A percentile compares a stretch with the other conserved stretches of the same genome.
phyloP scores from a whole-genome alignment of 768 basidiomycete species.

The Rhodotorula babjevae region DNA sequence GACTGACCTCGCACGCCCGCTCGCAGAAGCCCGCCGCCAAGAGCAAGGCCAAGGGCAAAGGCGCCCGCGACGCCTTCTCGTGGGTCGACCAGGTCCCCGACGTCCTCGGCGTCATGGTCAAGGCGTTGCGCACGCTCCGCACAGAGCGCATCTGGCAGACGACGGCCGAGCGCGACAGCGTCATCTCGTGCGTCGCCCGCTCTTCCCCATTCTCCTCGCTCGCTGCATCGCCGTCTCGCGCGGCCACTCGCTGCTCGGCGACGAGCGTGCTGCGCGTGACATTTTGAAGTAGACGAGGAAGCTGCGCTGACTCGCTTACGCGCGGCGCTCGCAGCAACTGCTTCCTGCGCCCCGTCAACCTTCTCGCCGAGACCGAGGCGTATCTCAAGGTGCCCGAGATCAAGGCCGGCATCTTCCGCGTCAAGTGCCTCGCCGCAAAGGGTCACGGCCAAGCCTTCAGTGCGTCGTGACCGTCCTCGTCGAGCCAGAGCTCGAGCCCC shows the following conservation, averaged over 20 bases:
- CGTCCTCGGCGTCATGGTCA: slow-evolving; percentile 66
- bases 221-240: no score
- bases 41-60: slow-evolving; percentile 2
- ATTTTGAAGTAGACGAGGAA: no score
- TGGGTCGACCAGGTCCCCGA: slow-evolving; percentile 73
- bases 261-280: no score
- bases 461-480: slow-evolving; percentile 23
- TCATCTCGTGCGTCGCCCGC: slow-evolving; percentile 63
- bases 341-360: slow-evolving; percentile 79
- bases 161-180: slow-evolving; percentile 74
- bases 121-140: slow-evolving; percentile 59
- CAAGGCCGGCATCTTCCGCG: slow-evolving; percentile 71
- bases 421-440: slow-evolving; percentile 87
- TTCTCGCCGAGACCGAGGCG: slow-evolving; percentile 74
- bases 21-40: slow-evolving; percentile 27
- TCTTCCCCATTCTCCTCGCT: background rate
- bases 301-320: background rate
- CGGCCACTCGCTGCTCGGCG: no score
- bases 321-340: slow-evolving; percentile 56
- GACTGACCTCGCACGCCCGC: no score
- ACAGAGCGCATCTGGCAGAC: slow-evolving; percentile 85
- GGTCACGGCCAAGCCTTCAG: slow-evolving; percentile 76
- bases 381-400: slow-evolving; percentile 78
- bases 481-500: no score
- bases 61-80: slow-evolving; percentile 54